Percentiles rank a stretch among this genome's conserved stretches.
Conservation (phyloP, 371 early-diverging fungal genomes). For the Mortierella sp. region DNA sequence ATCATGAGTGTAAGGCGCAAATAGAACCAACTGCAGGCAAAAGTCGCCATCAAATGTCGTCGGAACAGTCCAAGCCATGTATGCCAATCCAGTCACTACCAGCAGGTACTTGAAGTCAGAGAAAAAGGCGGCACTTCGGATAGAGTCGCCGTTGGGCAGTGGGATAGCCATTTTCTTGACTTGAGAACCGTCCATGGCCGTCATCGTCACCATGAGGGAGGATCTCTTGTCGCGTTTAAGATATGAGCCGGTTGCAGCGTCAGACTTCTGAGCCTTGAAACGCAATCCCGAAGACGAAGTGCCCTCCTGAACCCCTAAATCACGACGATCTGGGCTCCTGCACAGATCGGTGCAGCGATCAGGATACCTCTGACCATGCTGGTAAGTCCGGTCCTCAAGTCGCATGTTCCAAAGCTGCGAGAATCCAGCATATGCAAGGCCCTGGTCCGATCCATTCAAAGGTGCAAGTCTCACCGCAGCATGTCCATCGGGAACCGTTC, state of each 20-base stretch:
- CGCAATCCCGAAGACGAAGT: background rate
- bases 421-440: background rate
- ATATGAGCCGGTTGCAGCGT: background rate
- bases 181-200: background rate
- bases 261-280: background rate
- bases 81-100: background rate
- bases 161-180: background rate
- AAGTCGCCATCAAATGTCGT: background rate
- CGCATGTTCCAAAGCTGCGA: background rate
- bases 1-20: accelerated
- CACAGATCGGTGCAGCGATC: background rate
- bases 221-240: background rate
- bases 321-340: background rate
- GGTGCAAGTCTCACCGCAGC: background rate
- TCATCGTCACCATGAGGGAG: background rate
- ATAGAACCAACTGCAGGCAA: background rate
- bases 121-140: background rate
- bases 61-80: background rate
- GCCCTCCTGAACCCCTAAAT: background rate
- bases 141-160: background rate
- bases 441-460: background rate
- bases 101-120: background rate
- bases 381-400: background rate
- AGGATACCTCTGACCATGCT: background rate
- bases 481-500: background rate